phyloP scores from a whole-genome alignment of 371 early-diverging fungal genomes.

The Haplosporangium sp. region DNA sequence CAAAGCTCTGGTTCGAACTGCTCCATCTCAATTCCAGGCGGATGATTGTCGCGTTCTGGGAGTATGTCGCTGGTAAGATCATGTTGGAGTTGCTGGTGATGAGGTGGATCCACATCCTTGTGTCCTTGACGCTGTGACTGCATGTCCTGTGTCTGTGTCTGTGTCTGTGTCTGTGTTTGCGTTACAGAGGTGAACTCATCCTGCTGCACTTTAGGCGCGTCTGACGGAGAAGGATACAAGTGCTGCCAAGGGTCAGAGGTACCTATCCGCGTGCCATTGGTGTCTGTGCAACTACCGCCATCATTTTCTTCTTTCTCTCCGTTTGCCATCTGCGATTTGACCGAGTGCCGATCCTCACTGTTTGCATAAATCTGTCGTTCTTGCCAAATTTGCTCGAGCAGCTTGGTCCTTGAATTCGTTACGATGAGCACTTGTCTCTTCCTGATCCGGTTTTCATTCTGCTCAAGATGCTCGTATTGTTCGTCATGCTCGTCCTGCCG shows the following conservation, averaged over 20 bases:
- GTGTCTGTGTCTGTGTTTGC: constrained; percentile 16
- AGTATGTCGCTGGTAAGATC: too few relatives aligned
- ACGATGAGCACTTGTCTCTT: constrained; percentile 23
- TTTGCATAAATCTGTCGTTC: constrained; percentile 6
- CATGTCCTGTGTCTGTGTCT: constrained; percentile 2
- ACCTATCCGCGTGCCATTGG: too few relatives aligned
- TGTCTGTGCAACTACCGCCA: not conserved
- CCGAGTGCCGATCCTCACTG: not conserved
- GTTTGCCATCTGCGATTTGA: not conserved
- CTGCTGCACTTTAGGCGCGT: not conserved
- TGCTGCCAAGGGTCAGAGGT: constrained; percentile 22
- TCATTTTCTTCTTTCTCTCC: not conserved
- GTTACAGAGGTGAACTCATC: constrained; percentile 30
- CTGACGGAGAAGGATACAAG: constrained; percentile 9
- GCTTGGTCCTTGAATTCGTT: constrained; percentile 3
- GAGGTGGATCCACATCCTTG: not conserved
- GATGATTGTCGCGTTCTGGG: not conserved
- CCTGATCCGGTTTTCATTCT: not conserved
- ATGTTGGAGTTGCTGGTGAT: not conserved
- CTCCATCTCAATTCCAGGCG: not conserved
- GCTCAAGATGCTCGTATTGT: not conserved
- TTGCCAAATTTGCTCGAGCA: constrained; percentile 11
- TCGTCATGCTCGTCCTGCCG: not conserved
- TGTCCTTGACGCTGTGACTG: not conserved
- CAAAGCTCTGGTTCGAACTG: constrained; percentile 24